Conservation (phyloP, 768 basidiomycete genomes). For the Mycena latifolia region DNA sequence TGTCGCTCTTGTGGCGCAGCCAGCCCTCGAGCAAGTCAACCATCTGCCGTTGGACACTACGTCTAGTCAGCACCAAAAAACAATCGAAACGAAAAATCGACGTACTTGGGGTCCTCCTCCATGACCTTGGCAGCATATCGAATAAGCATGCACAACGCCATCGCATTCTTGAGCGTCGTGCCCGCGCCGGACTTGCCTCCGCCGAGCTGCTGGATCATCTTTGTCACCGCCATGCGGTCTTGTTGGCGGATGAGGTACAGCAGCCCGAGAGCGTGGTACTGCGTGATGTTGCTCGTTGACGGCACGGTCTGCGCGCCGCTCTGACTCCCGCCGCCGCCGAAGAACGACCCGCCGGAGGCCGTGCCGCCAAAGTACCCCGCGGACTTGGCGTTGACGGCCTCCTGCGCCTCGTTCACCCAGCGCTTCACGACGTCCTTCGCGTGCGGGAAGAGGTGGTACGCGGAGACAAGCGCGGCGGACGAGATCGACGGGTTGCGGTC, state of each 20-base stretch:
- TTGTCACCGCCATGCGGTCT: conserved; percentile 98
- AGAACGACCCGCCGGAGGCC: conserved; percentile 67
- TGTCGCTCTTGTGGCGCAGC: conserved; percentile 98
- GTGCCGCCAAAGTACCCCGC: conserved; percentile 75
- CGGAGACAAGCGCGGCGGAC: conserved; percentile 95
- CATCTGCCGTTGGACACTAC: conserved; percentile 92
- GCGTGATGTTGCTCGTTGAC: conserved; percentile 92
- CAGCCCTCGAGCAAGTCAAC: conserved; percentile 94
- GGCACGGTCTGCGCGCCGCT: conserved; percentile 82
- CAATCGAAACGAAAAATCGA: conserved; percentile 29
- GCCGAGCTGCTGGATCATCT: conserved; percentile 98
- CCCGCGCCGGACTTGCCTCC: conserved; percentile 89
- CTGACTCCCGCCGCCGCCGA: conserved; percentile 74
- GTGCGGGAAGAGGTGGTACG: conserved; percentile 94
- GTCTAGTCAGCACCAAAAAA: conserved; percentile 16
- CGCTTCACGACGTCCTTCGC: conserved; percentile 97
- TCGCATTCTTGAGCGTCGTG: conserved; percentile 91
- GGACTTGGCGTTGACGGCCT: conserved; percentile 92
- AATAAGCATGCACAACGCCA: conserved; percentile 99
- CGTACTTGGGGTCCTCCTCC: conserved; percentile 98
- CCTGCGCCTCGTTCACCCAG: conserved; percentile 99
- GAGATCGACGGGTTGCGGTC: conserved; percentile 96
- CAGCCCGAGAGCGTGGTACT: conserved; percentile 96
- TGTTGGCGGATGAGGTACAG: conserved; percentile 96
- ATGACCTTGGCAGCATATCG: conserved; percentile 98